Evolutionary conservation across 371 early-diverging fungal genomes (phyloP), one percentile per base, ranked within the genome.

Genomic region (Apophysomyces sp.): DNA sequence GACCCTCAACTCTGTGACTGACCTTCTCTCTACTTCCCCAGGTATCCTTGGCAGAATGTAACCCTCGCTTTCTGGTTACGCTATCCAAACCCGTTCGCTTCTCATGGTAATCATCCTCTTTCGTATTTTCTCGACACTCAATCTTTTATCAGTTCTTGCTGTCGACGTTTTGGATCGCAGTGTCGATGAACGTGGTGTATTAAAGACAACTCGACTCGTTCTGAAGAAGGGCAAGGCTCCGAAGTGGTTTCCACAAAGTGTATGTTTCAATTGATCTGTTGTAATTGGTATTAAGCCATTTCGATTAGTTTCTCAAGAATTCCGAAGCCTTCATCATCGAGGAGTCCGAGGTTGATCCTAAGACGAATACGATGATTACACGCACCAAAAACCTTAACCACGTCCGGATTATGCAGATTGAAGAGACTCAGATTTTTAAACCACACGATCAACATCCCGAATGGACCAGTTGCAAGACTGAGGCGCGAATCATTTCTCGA

Each of bases 71-170:
- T 95, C 62, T 93, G 92, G 89, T 74, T 92, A 70, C 89, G 97
- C 52, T 98, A 98, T 77, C 98, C 98, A 34, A 98, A 98, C 73
- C 98, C 98, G n/a, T 95, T 94, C 74, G 94, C 97, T 12, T 82
- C 90, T 11, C 98, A 98, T 73, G 98, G 81, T 80, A 77, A 59
- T 6, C 3, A n/a, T n/a, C n/a, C n/a, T n/a, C n/a, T n/a, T n/a
- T n/a, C n/a, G n/a, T 37, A 57, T 16, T 16, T 24, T 16, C n/a
- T 63, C n/a, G n/a, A n/a, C n/a, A n/a, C n/a, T n/a, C n/a, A n/a
- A n/a, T n/a, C n/a, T n/a, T n/a, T n/a, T n/a, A n/a, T n/a, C n/a
- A 80, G 81, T 98, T 4, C 78, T 96, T 57, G 81, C 95, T 0
- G 85, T 90, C 9, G 98, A 98, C 76, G 94, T 97, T 13, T 77